A percentile compares a stretch with the other conserved stretches of the same genome.
phyloP scores from a whole-genome alignment of 768 basidiomycete species.

The Scleroderma bovista region DNA sequence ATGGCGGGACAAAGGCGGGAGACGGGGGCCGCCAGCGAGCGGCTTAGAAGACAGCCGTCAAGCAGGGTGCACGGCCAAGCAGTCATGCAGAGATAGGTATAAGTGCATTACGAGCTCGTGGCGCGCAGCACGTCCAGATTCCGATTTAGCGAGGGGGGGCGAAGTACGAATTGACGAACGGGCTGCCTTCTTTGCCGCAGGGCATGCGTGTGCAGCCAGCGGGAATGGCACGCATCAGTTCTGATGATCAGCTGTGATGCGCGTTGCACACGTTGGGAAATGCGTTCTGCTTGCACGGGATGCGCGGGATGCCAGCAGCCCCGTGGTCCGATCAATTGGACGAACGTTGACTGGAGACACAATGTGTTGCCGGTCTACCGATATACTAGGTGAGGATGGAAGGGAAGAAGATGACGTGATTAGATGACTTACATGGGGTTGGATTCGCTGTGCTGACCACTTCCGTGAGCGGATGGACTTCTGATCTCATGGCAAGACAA shows the following conservation, averaged over 20 bases:
- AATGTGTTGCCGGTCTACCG: background rate
- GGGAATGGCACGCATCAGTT: background rate
- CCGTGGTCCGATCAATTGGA: no score
- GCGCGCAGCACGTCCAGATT: no score
- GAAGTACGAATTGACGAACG: background rate
- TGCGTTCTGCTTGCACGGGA: no score
- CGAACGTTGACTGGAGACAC: background rate
- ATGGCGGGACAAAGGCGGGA: background rate
- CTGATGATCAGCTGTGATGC: background rate
- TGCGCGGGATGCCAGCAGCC: no score
- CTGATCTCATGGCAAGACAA: no score
- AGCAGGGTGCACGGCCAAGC: background rate
- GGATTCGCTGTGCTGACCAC: background rate
- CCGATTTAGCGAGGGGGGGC: no score
- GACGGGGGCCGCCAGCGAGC: background rate
- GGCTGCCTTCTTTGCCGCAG: background rate
- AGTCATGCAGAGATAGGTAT: background rate
- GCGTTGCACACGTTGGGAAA: no score
- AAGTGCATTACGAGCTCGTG: background rate
- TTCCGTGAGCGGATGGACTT: background rate
- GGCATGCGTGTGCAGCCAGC: background rate
- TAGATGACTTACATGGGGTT: background rate
- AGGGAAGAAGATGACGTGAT: background rate
- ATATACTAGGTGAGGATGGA: background rate
- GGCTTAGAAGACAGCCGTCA: background rate